Conservation (phyloP, 106 monocot species). For the Acanthochlamys bracteata region DNA sequence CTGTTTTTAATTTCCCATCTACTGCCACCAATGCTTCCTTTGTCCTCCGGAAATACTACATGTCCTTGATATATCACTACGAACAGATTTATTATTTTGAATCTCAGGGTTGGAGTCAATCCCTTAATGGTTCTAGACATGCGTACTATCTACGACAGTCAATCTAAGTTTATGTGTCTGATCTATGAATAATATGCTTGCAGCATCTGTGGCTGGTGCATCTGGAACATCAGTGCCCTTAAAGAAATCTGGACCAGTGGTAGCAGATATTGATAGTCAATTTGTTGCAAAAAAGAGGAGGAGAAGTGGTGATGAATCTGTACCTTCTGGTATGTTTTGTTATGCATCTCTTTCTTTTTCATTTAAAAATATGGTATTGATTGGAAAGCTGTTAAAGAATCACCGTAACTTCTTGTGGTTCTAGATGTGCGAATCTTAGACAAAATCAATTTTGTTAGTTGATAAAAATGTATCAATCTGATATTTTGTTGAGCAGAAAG, state of each 20-base stretch:
- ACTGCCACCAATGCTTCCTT: constrained; percentile 99
- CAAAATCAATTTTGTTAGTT: no score
- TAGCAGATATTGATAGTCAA: constrained; percentile 17
- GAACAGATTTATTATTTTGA: constrained; percentile 83
- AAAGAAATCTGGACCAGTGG: constrained; percentile 13
- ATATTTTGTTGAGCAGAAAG: no score
- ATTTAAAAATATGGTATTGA: no score
- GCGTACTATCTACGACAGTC: neutral
- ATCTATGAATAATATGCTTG: neutral
- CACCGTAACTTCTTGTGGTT: no score
- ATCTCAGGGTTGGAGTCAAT: constrained; percentile 38
- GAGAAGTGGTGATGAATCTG: constrained; percentile 25
- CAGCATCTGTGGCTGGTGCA: constrained; percentile 12
- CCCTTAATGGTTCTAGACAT: constrained; percentile 18
- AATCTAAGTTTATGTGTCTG: constrained; percentile 3
- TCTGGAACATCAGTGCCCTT: constrained; percentile 11
- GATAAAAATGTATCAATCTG: no score
- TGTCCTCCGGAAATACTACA: constrained; percentile 81
- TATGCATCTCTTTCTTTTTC: neutral
- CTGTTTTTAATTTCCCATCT: constrained; percentile 78
- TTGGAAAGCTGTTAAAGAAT: no score
- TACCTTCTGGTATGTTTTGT: constrained; percentile 28
- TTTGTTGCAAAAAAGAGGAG: constrained; percentile 25
- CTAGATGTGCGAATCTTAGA: no score
- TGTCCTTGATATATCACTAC: constrained; percentile 71